These are phyloP conservation scores for Austroboletus eburneus DNA, from an alignment of 768 basidiomycete genomes.

Conservation along the genomic window DNA sequence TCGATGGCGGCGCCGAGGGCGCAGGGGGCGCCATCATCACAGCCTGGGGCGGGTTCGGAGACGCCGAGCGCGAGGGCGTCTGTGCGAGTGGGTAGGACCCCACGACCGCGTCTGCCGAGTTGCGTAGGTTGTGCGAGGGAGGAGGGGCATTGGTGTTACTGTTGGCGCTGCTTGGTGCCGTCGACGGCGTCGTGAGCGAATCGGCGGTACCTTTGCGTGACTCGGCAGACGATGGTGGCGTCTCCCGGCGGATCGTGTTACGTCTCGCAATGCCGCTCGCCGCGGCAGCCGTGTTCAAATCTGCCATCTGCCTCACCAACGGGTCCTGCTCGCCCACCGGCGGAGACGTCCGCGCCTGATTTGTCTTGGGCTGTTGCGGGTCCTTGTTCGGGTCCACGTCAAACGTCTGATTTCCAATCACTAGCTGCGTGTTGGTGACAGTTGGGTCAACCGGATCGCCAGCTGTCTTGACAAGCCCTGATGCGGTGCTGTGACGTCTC, in stretches of 20 bases:
- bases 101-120: slow-evolving; percentile 75
- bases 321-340: slow-evolving; percentile 52
- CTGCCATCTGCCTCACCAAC: slow-evolving; percentile 61
- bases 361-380: slow-evolving; percentile 45
- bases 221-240: slow-evolving; percentile 17
- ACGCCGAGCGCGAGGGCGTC: slow-evolving; percentile 58
- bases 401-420: slow-evolving; percentile 63
- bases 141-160: too few species aligned
- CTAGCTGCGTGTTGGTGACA: slow-evolving; percentile 56
- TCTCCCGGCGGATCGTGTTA: slow-evolving; percentile 26
- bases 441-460: slow-evolving; percentile 59
- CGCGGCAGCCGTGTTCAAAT: slow-evolving; percentile 36
- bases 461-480: slow-evolving; percentile 30
- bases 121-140: slow-evolving; percentile 57
- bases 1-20: slow-evolving; percentile 30
- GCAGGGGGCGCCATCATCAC: slow-evolving; percentile 69
- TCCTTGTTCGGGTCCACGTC: slow-evolving; percentile 61
- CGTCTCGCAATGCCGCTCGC: slow-evolving; percentile 13
- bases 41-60: slow-evolving; percentile 70
- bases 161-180: slow-evolving; percentile 10
- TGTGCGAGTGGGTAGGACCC: slow-evolving; percentile 60
- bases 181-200: slow-evolving; percentile 24
- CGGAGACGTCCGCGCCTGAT: slow-evolving; percentile 21
- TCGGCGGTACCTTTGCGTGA: slow-evolving; percentile 26
- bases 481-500: slow-evolving; percentile 25